Conservation (phyloP, 2,329 filamentous ascomycete genomes). For the Parafenestella ontariensis region DNA sequence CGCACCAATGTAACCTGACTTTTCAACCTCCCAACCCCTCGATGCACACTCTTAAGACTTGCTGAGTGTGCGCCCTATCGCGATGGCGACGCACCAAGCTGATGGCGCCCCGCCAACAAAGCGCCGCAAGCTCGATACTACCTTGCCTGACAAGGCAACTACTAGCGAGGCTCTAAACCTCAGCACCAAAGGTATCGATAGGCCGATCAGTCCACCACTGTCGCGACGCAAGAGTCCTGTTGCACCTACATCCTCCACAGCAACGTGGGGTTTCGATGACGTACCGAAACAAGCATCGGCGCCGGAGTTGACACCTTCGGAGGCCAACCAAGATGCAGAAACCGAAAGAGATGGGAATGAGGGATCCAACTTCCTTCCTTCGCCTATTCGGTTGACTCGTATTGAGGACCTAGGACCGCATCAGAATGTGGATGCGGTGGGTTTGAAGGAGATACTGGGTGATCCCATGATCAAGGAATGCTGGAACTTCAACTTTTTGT, state of each 20-base stretch:
- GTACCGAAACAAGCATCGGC: constrained; percentile 19
- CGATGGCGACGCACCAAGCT: constrained; percentile 13
- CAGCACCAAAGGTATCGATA: constrained; percentile 17
- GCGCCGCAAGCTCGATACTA: constrained; percentile 31
- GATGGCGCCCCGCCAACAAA: constrained; percentile 26
- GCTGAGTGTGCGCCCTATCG: not conserved
- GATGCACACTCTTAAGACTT: not conserved
- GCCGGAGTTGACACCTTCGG: not conserved
- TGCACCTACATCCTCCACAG: not conserved
- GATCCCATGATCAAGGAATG: constrained; percentile 75
- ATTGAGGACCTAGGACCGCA: constrained; percentile 68
- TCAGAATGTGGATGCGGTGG: constrained; percentile 71
- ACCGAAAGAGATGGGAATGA: not conserved
- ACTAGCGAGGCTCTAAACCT: not conserved
- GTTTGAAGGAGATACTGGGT: constrained; percentile 71
- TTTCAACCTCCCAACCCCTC: not conserved
- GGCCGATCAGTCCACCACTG: constrained; percentile 41
- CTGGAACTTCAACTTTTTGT: constrained; percentile 74
- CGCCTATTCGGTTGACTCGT: constrained; percentile 75
- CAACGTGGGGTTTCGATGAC: constrained; percentile 23
- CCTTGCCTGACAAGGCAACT: constrained; percentile 3
- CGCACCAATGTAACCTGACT: not conserved
- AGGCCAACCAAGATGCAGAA: not conserved
- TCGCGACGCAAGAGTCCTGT: constrained; percentile 17
- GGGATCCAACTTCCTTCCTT: constrained; percentile 51